phyloP scores from a whole-genome alignment of 805 yeast species.

The Sungouiella blattae region DNA sequence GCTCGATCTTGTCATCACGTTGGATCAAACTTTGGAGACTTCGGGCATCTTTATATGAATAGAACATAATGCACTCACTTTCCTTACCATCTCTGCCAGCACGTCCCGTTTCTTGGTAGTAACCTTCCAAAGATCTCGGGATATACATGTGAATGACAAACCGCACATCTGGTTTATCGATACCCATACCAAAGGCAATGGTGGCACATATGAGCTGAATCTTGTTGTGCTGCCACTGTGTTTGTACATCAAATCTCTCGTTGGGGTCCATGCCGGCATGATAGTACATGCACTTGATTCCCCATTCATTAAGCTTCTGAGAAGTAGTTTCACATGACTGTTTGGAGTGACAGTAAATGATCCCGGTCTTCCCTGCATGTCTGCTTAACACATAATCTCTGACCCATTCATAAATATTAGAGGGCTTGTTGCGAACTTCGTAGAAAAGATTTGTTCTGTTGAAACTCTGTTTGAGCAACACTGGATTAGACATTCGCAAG shows the following conservation, averaged over 20 bases:
- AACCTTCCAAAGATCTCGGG: conserved; percentile 91
- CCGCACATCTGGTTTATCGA: conserved; percentile 93
- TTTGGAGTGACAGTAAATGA: conserved; percentile 90
- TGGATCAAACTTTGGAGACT: conserved; percentile 72
- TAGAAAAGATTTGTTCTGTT: conserved; percentile 83
- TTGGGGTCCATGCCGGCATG: conserved; percentile 94
- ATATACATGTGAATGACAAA: conserved; percentile 85
- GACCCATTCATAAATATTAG: conserved; percentile 55
- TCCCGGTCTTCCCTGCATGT: conserved; percentile 67
- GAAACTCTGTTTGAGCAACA: conserved; percentile 82
- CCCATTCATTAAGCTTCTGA: conserved; percentile 50
- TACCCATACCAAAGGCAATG: conserved; percentile 98
- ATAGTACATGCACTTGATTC: conserved; percentile 70
- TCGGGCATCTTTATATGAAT: conserved; percentile 76
- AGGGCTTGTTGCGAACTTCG: conserved; percentile 66
- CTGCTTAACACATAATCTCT: conserved; percentile 48
- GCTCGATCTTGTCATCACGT: conserved; percentile 65
- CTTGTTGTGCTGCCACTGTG: conserved; percentile 71
- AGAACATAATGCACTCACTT: conserved; percentile 81
- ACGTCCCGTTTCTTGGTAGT: conserved; percentile 97
- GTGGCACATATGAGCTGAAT: conserved; percentile 91
- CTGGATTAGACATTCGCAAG: conserved; percentile 57
- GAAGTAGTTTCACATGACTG: conserved; percentile 83
- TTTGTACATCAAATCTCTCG: conserved; percentile 69
- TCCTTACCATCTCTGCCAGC: conserved; percentile 93